Conservation (phyloP, 495 filamentous ascomycete species). For the Aspergillus kassunensis region DNA sequence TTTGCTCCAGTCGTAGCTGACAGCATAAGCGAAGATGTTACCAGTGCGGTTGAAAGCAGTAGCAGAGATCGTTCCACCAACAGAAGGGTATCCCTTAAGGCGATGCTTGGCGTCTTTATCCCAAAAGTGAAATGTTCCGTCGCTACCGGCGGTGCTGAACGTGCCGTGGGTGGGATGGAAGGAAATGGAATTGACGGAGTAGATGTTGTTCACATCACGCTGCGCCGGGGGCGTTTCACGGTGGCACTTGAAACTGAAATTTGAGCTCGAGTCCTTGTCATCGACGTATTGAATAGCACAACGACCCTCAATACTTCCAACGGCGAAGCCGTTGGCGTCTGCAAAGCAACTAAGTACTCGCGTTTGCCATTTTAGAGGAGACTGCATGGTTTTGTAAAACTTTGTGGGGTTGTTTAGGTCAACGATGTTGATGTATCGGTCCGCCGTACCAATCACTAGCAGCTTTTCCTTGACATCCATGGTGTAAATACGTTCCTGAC, state of each 20-base stretch:
- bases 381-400: constrained; percentile 79
- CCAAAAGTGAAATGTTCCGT: constrained; percentile 89
- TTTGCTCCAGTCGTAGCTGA: constrained; percentile 95
- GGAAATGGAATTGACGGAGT: constrained; percentile 80
- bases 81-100: constrained; percentile 81
- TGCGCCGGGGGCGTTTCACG: constrained; percentile 64
- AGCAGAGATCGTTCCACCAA: constrained; percentile 74
- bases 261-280: constrained; percentile 75
- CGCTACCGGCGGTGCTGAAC: constrained; percentile 83
- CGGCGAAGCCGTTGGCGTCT: constrained; percentile 78
- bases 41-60: constrained; percentile 74
- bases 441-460: constrained; percentile 79
- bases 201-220: constrained; percentile 72
- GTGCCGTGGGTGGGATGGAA: constrained; percentile 87
- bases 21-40: constrained; percentile 81
- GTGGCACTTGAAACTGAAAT: constrained; percentile 94
- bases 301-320: constrained; percentile 85
- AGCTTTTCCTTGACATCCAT: constrained; percentile 79
- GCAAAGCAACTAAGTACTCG: constrained; percentile 78
- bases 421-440: constrained; percentile 83
- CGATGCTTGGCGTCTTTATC: constrained; percentile 86
- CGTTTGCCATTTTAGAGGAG: constrained; percentile 86
- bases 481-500: constrained; percentile 79
- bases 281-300: constrained; percentile 88
- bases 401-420: constrained; percentile 72